Evolutionary conservation across 2,329 filamentous ascomycete species (phyloP).

Genomic region (Diplodia seriata): DNA sequence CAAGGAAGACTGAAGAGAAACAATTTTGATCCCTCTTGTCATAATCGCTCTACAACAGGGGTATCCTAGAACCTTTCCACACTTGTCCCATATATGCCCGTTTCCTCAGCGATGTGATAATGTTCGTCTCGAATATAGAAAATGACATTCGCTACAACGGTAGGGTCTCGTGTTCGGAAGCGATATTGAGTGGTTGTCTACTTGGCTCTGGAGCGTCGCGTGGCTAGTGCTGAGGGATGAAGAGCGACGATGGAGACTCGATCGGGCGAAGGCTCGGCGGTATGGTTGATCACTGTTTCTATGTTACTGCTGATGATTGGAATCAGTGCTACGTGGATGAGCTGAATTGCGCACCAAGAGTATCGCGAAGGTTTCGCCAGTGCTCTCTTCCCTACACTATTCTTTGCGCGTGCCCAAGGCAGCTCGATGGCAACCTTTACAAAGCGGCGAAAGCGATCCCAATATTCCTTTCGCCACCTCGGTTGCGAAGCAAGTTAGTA

Average conservation of each 20-base stretch:
- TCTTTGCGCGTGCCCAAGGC: neutral
- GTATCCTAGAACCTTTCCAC: neutral
- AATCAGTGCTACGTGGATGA: neutral
- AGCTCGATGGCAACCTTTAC: neutral
- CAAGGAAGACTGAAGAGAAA: too few species aligned
- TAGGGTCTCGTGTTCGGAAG: neutral
- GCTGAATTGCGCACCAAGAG: neutral
- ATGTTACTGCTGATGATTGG: neutral
- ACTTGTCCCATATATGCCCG: neutral
- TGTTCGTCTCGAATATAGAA: neutral
- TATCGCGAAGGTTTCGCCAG: neutral
- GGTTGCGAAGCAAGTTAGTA: neutral
- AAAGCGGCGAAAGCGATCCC: neutral
- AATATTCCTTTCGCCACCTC: neutral
- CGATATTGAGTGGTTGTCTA: neutral
- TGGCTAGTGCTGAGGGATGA: neutral
- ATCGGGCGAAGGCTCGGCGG: neutral
- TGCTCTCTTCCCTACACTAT: neutral
- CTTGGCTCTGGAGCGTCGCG: neutral
- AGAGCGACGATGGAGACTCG: neutral
- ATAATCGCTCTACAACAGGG: too few species aligned
- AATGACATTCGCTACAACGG: neutral
- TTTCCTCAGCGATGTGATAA: neutral
- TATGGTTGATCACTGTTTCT: neutral
- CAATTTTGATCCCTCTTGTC: too few species aligned